Percentiles rank a stretch among this genome's conserved stretches.
Evolutionary conservation across 169 alveolate species (phyloP).

Genomic region (Plasmodium berghei): DNA sequence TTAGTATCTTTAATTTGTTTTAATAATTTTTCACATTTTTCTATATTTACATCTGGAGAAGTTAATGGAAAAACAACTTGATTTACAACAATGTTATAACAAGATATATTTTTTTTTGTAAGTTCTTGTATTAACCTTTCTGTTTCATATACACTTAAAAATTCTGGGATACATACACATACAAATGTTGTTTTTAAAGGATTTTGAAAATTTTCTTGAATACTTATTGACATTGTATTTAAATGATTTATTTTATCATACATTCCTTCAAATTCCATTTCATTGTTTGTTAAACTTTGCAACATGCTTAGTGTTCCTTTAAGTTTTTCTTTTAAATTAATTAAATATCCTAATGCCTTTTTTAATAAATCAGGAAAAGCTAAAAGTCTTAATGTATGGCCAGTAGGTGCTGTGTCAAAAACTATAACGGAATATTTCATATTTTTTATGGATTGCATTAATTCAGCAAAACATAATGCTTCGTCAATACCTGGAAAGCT

Average conservation of each 20-base stretch:
- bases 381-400: slow-evolving; percentile 98
- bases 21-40: slow-evolving; percentile 9
- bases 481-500: slow-evolving; percentile 99
- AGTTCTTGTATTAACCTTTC: slow-evolving; percentile 97
- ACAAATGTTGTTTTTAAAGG: slow-evolving; percentile 95
- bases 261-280: slow-evolving; percentile 67
- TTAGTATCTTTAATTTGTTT: slow-evolving; percentile 22
- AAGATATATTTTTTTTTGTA: slow-evolving; percentile 95
- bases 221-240: slow-evolving; percentile 87
- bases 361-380: slow-evolving; percentile 97
- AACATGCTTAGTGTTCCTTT: slow-evolving; percentile 80
- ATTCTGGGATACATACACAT: slow-evolving; percentile 99
- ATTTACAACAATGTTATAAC: slow-evolving; percentile 96
- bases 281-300: slow-evolving; percentile 43
- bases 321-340: slow-evolving; percentile 87
- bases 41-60: slow-evolving; percentile 22
- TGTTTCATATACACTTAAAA: slow-evolving; percentile 98
- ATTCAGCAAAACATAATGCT: slow-evolving; percentile 97
- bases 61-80: slow-evolving; percentile 95
- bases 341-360: slow-evolving; percentile 93
- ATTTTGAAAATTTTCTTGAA: slow-evolving; percentile 88
- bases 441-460: slow-evolving; percentile 95
- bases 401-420: slow-evolving; percentile 99
- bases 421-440: slow-evolving; percentile 94
- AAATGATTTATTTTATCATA: slow-evolving; percentile 88